Base-by-base conservation (phyloP, 345 rosid genomes). In the Stellera chamaejasme region DNA sequence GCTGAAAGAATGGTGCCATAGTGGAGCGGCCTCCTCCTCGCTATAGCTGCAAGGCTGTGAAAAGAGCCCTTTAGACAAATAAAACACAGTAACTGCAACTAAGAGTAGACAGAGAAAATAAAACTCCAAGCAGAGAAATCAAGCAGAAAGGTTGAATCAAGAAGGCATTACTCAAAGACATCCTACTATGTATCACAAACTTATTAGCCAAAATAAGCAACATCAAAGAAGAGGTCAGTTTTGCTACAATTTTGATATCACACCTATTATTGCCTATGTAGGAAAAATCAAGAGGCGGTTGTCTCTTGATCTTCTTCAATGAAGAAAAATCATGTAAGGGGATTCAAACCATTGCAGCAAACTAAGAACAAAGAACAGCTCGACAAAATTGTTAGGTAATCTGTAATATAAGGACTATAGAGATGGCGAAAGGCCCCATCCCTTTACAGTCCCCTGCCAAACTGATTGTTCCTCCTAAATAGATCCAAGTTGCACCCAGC, bases 21-120 rank as follows among this genome's bases (percentile, higher is more conserved):
- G 76, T 79, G 82, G 44, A 75, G 69, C 9, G 83, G 87, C 75
- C 99, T 86, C 83, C 77, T 89, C 77, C 83, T 84, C 55, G 86
- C 97, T 62, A 89, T 75, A 59, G 89, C 80, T 49, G 96, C 93
- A 67, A 93, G 91, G 84, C 99, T 93, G 84, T 16, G 39, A 32
- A 32, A 32, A 32, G 39, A 8, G 39, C 39, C 2, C 39, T 32
- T 32, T 32, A 32, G 39, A 32, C 77, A 82, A 72, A 66, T 64
- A 75, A 61, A 68, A 50, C 71, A 46, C 5, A 10, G 10, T 2
- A 45, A 45, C 8, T 28, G 10, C 32, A 15, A 9, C 11, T 48
- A 13, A 23, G 56, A 19, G 58, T 27, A 23, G 23, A 19, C 23
- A 50, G 43, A 50, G 56, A 56, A 23, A 56, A 27, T 6, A 15